Conservation (phyloP, 2,329 filamentous ascomycete genomes). For the Trichoderma pleuroti region DNA sequence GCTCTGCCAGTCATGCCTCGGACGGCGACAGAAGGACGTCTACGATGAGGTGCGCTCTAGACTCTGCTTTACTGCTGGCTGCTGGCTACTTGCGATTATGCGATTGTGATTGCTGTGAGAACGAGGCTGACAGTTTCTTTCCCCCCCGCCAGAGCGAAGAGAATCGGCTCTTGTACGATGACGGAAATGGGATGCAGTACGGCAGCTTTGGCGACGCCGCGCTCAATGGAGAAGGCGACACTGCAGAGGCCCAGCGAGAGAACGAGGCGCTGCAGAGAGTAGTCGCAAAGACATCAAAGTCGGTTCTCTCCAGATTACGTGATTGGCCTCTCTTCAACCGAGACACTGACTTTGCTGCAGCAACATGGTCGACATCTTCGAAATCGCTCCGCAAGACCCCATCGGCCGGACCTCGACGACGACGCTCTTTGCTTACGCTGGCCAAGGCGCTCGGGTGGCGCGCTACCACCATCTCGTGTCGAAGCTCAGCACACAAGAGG, state of each 20-base stretch:
- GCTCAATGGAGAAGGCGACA: conserved; percentile 54
- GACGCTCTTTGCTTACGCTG: conserved; percentile 49
- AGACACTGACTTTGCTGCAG: conserved; percentile 35
- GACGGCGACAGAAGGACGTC: conserved; percentile 47
- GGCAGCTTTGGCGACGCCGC: conserved; percentile 60
- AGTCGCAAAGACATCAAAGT: conserved; percentile 63
- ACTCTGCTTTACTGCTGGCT: no score
- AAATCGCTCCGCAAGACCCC: conserved; percentile 54
- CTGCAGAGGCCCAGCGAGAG: conserved; percentile 60
- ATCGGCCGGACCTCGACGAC: conserved; percentile 34
- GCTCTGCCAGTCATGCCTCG: conserved; percentile 59
- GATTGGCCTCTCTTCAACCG: background rate
- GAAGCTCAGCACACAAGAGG: conserved; percentile 50
- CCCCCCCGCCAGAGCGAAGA: conserved; percentile 49
- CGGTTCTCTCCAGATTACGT: conserved; percentile 26
- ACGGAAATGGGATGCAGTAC: conserved; percentile 56
- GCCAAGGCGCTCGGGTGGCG: conserved; percentile 53
- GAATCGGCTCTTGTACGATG: conserved; percentile 58
- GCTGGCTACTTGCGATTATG: background rate
- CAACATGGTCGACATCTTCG: conserved; percentile 66
- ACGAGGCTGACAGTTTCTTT: conserved; percentile 16
- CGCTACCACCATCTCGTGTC: conserved; percentile 61
- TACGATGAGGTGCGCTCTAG: conserved; percentile 52
- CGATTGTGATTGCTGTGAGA: background rate
- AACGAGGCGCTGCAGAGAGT: conserved; percentile 62